Evolutionary conservation across 306 rosid genomes (phyloP), one percentile per base, ranked within the genome.

Genomic region (Prunus padus): DNA sequence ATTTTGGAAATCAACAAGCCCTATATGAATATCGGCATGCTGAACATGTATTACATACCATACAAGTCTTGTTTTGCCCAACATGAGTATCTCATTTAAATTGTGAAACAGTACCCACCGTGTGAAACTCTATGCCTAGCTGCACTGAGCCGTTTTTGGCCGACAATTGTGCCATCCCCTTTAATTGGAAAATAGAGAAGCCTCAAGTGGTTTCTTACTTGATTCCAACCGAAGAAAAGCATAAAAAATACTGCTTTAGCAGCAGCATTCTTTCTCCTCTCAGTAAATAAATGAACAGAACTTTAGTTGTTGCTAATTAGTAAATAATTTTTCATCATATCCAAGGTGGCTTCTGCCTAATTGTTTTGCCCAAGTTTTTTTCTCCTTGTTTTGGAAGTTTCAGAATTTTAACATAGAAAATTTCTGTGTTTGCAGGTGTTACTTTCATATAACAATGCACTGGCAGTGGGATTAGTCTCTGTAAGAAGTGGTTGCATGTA

Each of bases 401-500:
- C 11, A 10, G n/a, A 59, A 44, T 26, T 1, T 26, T 45, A 45
- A 60, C 59, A 26, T 15, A 45, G 12, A 4, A 4, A 19, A 26
- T 60, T 73, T 73, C 4, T 6, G 46, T 45, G 28, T 60, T 57
- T 42, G 60, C 68, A 73, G 77, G 68, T 20, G 37, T 11, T 45
- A 2, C 31, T 3, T 11, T 5, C 50, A 8, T n/a, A 30, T 40
- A 40, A 42, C 18, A n/a, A 54, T 20, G 65, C 9, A 55, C 67
- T 23, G n/a, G 52, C 23, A 0, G 25, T 22, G 51, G 64, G 65
- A 33, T 10, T 33, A 22, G 65, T 54, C 75, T 71, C 12, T 25
- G 44, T 26, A 57, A 59, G 76, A 59, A 20, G 76, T 72, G 67
- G 55, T n/a, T 59, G 55, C 16, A 11, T 18, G 76, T 31, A 56